phyloP scores from a whole-genome alignment of 2,329 filamentous ascomycete species.

The Colletotrichum cuscutae region DNA sequence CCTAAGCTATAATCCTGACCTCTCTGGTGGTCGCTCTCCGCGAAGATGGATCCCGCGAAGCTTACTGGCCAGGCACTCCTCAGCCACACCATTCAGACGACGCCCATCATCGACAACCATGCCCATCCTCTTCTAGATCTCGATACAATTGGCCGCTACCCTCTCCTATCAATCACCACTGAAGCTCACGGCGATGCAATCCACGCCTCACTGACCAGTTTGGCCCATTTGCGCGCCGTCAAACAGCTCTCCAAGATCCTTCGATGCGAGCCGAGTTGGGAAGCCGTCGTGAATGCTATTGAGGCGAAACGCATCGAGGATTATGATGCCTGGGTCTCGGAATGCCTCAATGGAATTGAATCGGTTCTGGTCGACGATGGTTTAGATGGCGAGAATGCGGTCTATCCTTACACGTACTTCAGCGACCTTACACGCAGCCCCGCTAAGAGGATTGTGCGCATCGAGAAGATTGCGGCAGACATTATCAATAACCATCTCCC shows the following conservation, averaged over 20 bases:
- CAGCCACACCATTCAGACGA: constrained; percentile 56
- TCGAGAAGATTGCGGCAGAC: constrained; percentile 76
- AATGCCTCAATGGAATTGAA: constrained; percentile 78
- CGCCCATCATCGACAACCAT: constrained; percentile 79
- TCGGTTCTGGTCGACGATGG: constrained; percentile 84
- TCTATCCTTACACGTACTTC: constrained; percentile 72
- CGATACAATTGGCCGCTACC: constrained; percentile 56
- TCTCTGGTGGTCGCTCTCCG: constrained; percentile 24
- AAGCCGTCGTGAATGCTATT: constrained; percentile 57
- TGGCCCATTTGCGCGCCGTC: constrained; percentile 77
- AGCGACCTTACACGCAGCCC: constrained; percentile 70
- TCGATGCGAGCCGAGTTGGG: constrained; percentile 72
- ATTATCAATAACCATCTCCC: constrained; percentile 62
- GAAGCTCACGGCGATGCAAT: constrained; percentile 79
- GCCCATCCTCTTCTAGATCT: constrained; percentile 74
- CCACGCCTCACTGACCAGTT: constrained; percentile 66
- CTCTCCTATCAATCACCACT: constrained; percentile 71
- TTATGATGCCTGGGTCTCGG: constrained; percentile 66
- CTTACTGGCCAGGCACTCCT: constrained; percentile 40
- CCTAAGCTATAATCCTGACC: background rate
- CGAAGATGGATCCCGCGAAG: constrained; percentile 34
- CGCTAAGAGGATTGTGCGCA: constrained; percentile 80
- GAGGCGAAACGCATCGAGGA: constrained; percentile 52
- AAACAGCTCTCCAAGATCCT: constrained; percentile 75
- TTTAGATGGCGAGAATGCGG: constrained; percentile 60